Evolutionary conservation across 257 asterid genomes (phyloP).

Genomic region (Capsicum pubescens): DNA sequence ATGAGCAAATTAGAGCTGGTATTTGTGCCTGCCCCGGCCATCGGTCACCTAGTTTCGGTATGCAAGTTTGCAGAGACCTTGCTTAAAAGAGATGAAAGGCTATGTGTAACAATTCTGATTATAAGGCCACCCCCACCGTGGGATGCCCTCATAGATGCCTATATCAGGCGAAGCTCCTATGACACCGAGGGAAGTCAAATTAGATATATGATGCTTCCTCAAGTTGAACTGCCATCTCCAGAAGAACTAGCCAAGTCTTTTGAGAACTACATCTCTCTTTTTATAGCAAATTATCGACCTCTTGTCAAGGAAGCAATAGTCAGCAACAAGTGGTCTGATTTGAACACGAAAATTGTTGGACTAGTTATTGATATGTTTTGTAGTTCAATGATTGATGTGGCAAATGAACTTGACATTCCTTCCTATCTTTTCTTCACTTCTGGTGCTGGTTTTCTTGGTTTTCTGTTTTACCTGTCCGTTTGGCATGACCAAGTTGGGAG

Average conservation of each 20-base stretch:
- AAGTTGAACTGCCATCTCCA: not conserved
- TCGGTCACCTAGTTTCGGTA: slow-evolving; percentile 29
- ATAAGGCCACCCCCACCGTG: slow-evolving; percentile 27
- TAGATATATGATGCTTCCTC: slow-evolving; percentile 26
- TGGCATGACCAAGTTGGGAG: not conserved
- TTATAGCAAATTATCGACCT: slow-evolving; percentile 22
- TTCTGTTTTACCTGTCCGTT: slow-evolving; percentile 22
- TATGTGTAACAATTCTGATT: slow-evolving; percentile 30
- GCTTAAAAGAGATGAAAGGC: slow-evolving; percentile 24
- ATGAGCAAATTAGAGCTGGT: slow-evolving; percentile 28
- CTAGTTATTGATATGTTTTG: slow-evolving; percentile 29
- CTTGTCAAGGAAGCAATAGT: slow-evolving; percentile 15
- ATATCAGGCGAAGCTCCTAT: not conserved
- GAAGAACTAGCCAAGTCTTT: not conserved
- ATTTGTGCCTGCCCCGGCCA: slow-evolving; percentile 30
- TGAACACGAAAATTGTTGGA: not conserved
- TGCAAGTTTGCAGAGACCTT: slow-evolving; percentile 31
- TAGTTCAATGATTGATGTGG: slow-evolving; percentile 36
- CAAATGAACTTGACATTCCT: slow-evolving; percentile 32
- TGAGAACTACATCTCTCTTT: not conserved
- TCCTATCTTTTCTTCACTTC: slow-evolving; percentile 29
- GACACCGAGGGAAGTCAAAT: not conserved
- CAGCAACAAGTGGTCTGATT: not conserved
- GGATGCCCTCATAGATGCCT: too few species aligned
- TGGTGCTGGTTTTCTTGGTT: slow-evolving; percentile 25